phyloP scores from a whole-genome alignment of 495 filamentous ascomycete genomes.

The Neurospora sp. region DNA sequence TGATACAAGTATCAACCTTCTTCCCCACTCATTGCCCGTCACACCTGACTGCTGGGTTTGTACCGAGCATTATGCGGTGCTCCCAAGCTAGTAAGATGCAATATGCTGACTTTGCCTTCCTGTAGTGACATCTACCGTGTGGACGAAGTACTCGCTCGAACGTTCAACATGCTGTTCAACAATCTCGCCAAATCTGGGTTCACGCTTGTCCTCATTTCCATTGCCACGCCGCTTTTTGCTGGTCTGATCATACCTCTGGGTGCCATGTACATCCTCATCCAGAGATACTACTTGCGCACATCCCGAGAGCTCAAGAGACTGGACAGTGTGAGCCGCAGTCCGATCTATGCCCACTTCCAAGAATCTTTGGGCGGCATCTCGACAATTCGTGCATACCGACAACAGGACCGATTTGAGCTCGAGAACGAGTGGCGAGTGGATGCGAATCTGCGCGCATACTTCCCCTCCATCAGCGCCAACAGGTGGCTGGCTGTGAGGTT shows the following conservation, averaged over 20 bases:
- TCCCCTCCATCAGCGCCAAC: slow-evolving; percentile 92
- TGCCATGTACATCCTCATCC: slow-evolving; percentile 81
- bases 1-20: neutral
- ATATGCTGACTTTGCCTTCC: slow-evolving; percentile 19
- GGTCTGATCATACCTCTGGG: slow-evolving; percentile 70
- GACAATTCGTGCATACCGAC: slow-evolving; percentile 94
- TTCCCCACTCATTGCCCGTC: neutral
- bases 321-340: slow-evolving; percentile 89
- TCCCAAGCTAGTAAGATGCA: neutral
- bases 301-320: slow-evolving; percentile 93
- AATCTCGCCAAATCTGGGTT: slow-evolving; percentile 78
- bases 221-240: slow-evolving; percentile 71
- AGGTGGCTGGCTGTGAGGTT: slow-evolving; percentile 92
- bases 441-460: slow-evolving; percentile 89
- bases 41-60: neutral
- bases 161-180: slow-evolving; percentile 89
- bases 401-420: slow-evolving; percentile 73
- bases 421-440: slow-evolving; percentile 99
- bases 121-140: slow-evolving; percentile 85
- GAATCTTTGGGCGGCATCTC: slow-evolving; percentile 90
- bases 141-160: slow-evolving; percentile 87
- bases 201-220: slow-evolving; percentile 76
- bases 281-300: slow-evolving; percentile 93
- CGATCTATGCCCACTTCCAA: slow-evolving; percentile 97
- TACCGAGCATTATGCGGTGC: slow-evolving; percentile 5